Evolutionary conservation across 306 rosid genomes (phyloP), one percentile per base, ranked within the genome.

Genomic region (Glycine soja): DNA sequence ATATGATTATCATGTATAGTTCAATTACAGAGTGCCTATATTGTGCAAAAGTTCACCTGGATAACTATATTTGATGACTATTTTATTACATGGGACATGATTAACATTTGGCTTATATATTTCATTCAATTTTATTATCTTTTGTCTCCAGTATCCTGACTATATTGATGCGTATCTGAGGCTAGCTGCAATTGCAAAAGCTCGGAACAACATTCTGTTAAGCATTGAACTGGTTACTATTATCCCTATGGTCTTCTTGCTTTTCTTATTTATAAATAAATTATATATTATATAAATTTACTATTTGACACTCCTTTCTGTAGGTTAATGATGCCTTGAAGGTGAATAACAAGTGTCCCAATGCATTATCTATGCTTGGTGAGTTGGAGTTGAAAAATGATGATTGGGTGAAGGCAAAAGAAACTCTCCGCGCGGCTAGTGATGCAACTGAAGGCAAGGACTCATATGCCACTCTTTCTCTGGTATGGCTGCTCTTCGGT

Each of bases 361-460:
- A 93, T 81, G 99, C 98, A 32, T 85, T 96, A 75, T 90, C 97
- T 70, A 91, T 96, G 99, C 94, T 96, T 83, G 99, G 98, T 48
- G 99, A 96, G 84, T 86, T 96, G 90, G 97, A 96, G 88, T 85
- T 96, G 78, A 96, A 90, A 88, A 96, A 90, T 86, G 99, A 96
- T 76, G 98, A 96, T 84, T 96, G 98, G 99, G 99, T 96, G 18
- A 93, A 92, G 91, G 98, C 99, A 76, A 96, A 96, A 84, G 99
- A 95, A 88, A 93, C 99, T 74, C 90, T 93, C 38, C 90, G 99
- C 59, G 94, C 97, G 72, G 98, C 99, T 53, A 89, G 97, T 85
- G 99, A 96, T 74, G 97, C 94, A 72, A 92, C 99, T 8, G 98
- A 92, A 59, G 99, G 97, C 81, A 96, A 93, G 87, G 98, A 93